These are phyloP conservation scores for Solanum aculeatissimum DNA, from an alignment of 305 asterid species.

Conservation along the genomic window DNA sequence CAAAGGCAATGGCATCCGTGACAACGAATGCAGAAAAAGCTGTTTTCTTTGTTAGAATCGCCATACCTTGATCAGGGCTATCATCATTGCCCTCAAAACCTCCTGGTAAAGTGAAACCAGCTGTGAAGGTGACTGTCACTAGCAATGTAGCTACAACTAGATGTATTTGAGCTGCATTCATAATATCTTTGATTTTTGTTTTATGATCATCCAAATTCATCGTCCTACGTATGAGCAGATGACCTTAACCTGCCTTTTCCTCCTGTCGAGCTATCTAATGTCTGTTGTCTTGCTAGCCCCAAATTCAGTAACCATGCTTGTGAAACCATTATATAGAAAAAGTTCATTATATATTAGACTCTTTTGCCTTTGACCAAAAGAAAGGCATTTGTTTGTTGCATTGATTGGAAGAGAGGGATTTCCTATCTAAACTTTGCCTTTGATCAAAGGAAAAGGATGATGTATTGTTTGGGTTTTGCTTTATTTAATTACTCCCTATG, in stretches of 20 bases:
- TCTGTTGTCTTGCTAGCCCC: not conserved
- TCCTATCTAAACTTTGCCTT: not conserved
- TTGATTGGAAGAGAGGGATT: not conserved
- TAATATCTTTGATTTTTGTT: not conserved
- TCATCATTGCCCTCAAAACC: not conserved
- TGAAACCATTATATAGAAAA: not conserved
- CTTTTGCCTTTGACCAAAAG: not conserved
- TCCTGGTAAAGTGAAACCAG: slow-evolving; percentile 19
- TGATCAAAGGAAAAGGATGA: not conserved
- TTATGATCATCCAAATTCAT: not conserved
- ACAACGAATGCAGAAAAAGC: slow-evolving; percentile 2
- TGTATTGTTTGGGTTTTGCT: not conserved
- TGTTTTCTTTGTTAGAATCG: not conserved
- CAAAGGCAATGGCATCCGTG: not conserved
- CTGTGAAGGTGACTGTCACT: slow-evolving; percentile 15
- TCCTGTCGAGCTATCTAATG: not conserved
- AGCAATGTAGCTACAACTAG: slow-evolving; percentile 12
- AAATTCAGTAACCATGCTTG: not conserved
- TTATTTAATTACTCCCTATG: not conserved
- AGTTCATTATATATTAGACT: not conserved
- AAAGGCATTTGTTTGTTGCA: not conserved
- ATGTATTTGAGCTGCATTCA: not conserved
- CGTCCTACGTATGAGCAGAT: not conserved
- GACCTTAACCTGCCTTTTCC: not conserved
- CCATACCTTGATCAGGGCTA: not conserved